phyloP scores from a whole-genome alignment of 208 protist genomes.

The Crithidia mellificae region DNA sequence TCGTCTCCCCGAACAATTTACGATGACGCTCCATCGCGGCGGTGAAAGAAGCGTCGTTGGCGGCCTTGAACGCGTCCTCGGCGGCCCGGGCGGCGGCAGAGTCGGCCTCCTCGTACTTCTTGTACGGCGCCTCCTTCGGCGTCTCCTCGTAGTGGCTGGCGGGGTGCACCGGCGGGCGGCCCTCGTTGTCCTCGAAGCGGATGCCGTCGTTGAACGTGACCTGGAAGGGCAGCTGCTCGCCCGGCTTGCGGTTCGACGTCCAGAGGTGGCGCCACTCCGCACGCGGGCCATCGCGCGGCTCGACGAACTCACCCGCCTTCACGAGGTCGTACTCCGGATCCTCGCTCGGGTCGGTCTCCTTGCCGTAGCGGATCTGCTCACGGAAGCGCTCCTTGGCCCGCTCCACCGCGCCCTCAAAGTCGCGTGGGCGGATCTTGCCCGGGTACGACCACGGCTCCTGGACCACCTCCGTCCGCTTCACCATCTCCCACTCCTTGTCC shows the following conservation, averaged over 20 bases:
- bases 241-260: slow-evolving; percentile 71
- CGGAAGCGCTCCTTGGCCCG: slow-evolving; percentile 86
- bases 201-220: slow-evolving; percentile 91
- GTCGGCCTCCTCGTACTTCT: slow-evolving; percentile 69
- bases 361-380: slow-evolving; percentile 76
- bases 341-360: slow-evolving; percentile 86
- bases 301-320: slow-evolving; percentile 85
- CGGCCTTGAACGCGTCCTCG: slow-evolving; percentile 38
- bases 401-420: slow-evolving; percentile 87
- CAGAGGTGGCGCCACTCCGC: slow-evolving; percentile 91
- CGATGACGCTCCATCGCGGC: slow-evolving; percentile 69
- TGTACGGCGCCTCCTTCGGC: slow-evolving; percentile 81
- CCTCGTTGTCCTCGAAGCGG: slow-evolving; percentile 86
- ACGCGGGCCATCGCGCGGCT: slow-evolving; percentile 86
- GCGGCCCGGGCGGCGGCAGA: slow-evolving; percentile 36
- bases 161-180: slow-evolving; percentile 76
- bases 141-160: slow-evolving; percentile 81
- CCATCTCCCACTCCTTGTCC: slow-evolving; percentile 92
- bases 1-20: slow-evolving; percentile 60
- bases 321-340: slow-evolving; percentile 89
- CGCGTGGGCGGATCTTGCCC: slow-evolving; percentile 81
- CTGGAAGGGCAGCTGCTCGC: slow-evolving; percentile 69
- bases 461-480: slow-evolving; percentile 89
- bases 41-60: slow-evolving; percentile 57
- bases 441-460: slow-evolving; percentile 92